Evolutionary conservation across 345 rosid genomes (phyloP).

Genomic region (Gossypium rotundifolium): DNA sequence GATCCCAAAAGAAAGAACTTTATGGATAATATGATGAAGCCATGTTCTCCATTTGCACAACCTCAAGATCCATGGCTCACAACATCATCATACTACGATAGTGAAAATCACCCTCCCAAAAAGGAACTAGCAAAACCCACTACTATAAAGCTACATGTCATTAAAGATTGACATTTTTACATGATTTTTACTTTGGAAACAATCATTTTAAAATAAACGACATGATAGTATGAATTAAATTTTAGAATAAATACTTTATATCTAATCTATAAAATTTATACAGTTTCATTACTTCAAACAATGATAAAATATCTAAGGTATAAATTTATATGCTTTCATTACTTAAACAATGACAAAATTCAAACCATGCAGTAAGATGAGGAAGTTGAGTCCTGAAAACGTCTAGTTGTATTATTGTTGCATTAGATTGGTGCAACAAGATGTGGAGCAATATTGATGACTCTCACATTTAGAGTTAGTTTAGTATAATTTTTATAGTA

Average conservation of each 20-base stretch:
- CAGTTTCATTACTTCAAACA: not conserved
- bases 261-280: too few species aligned
- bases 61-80: slow-evolving; percentile 6
- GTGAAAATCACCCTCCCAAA: not conserved
- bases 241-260: too few species aligned
- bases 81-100: slow-evolving; percentile 5
- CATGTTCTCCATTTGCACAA: slow-evolving; percentile 16
- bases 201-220: not conserved
- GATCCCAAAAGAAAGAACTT: slow-evolving; percentile 8
- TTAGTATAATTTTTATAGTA: too few species aligned
- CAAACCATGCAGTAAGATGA: too few species aligned
- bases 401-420: too few species aligned
- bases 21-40: slow-evolving; percentile 10
- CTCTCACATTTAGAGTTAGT: too few species aligned
- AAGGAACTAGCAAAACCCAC: not conserved
- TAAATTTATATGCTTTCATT: not conserved
- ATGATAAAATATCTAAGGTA: not conserved
- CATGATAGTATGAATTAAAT: not conserved
- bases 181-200: not conserved
- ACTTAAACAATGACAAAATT: too few species aligned
- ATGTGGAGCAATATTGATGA: too few species aligned
- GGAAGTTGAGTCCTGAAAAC: too few species aligned
- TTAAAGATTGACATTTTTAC: not conserved
- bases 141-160: not conserved
- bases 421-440: too few species aligned